phyloP scores from a whole-genome alignment of 2,329 filamentous ascomycete species.

The Colletotrichum gigasporum region DNA sequence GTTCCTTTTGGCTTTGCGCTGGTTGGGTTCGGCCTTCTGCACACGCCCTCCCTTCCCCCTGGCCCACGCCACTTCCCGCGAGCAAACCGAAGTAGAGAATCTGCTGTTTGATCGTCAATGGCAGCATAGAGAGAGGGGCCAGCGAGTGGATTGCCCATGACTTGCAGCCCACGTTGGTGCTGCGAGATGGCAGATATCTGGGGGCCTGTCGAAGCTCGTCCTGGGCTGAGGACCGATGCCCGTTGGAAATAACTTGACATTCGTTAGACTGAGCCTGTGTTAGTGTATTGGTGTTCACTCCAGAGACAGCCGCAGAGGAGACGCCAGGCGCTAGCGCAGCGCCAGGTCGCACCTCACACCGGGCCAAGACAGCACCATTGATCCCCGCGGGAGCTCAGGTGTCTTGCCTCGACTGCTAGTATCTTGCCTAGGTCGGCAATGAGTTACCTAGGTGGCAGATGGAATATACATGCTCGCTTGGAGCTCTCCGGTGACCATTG shows the following conservation, averaged over 20 bases:
- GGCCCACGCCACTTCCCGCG: background rate
- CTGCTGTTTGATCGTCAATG: slow-evolving; percentile 2
- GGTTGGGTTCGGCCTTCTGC: background rate
- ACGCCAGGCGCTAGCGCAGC: background rate
- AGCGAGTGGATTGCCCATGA: background rate
- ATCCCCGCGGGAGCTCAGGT: background rate
- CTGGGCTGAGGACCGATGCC: background rate
- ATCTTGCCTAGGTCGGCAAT: background rate
- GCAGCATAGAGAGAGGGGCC: background rate
- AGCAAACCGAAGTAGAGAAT: slow-evolving; percentile 10
- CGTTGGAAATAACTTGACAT: background rate
- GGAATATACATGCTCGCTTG: too few relatives aligned
- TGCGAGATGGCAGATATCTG: background rate
- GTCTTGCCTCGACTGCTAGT: background rate
- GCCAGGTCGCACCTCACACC: background rate
- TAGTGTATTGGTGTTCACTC: too few relatives aligned
- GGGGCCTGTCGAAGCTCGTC: background rate
- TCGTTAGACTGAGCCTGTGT: background rate
- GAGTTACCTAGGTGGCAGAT: background rate
- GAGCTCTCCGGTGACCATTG: background rate
- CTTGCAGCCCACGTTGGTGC: slow-evolving; percentile 18
- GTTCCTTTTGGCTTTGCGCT: slow-evolving; percentile 8
- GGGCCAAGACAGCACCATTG: slow-evolving; percentile 12
- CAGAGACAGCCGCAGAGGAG: background rate
- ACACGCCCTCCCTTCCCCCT: slow-evolving; percentile 4